Conservation (phyloP, 176 grass and related monocot species). For the Carex pumila region DNA sequence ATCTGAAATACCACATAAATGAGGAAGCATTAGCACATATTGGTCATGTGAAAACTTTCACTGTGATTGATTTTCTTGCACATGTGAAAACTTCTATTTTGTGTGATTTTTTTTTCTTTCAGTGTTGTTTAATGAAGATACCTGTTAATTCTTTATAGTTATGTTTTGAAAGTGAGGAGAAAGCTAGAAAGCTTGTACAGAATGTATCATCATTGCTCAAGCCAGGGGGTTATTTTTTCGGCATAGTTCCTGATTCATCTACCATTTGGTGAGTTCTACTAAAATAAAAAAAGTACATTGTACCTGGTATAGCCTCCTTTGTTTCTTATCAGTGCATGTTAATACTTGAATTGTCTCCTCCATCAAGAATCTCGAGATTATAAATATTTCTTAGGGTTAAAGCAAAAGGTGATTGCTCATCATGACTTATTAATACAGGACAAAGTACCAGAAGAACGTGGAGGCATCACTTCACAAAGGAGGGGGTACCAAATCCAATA, state of each 20-base stretch:
- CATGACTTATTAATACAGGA: slow-evolving; percentile 34
- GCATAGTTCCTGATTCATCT: slow-evolving; percentile 80
- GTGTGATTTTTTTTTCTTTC: neutral
- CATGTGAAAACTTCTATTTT: too few species aligned
- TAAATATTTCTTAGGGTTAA: neutral
- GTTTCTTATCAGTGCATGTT: neutral
- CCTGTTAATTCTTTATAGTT: slow-evolving; percentile 29
- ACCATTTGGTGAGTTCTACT: slow-evolving; percentile 58
- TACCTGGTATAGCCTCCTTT: neutral
- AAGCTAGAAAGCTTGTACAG: slow-evolving; percentile 55
- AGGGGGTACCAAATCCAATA: slow-evolving; percentile 42
- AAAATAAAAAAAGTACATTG: neutral
- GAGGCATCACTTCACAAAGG: slow-evolving; percentile 90
- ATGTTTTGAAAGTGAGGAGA: slow-evolving; percentile 77
- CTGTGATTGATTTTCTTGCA: too few species aligned
- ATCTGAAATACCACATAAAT: too few species aligned
- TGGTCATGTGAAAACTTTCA: too few species aligned
- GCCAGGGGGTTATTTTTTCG: slow-evolving; percentile 77
- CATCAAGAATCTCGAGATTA: neutral
- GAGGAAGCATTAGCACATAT: too few species aligned
- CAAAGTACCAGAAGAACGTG: slow-evolving; percentile 98
- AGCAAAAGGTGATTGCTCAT: neutral
- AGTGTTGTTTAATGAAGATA: neutral
- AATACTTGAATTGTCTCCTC: neutral
- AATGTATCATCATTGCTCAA: slow-evolving; percentile 79